Evolutionary conservation across 2,329 filamentous ascomycete genomes (phyloP), one percentile per base, ranked within the genome.

Genomic region (Alternaria metachromatica): DNA sequence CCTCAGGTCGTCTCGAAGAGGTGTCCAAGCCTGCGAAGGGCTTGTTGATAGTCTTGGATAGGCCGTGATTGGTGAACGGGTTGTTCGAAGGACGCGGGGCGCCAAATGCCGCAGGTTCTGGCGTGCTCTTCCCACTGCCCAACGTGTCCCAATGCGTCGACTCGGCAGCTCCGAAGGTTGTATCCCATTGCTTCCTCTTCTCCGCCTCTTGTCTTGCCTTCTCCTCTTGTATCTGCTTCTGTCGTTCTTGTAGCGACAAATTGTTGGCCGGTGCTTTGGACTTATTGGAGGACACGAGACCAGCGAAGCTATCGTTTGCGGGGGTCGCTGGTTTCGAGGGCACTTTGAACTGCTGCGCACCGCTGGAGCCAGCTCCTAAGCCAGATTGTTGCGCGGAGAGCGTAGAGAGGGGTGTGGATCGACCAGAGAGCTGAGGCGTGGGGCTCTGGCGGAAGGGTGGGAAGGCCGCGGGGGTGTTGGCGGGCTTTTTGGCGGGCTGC

Each of bases 191-290:
- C 72, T 86, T 90, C 72, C 86, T 87, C 75, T 88, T 87, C 76
- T 94, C 90, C 62, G 90, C 90, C 64, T 94, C 92, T 77, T 95
- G 92, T 63, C 87, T 88, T 66, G 88, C 87, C 79, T 93, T 92
- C 73, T 93, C 90, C 79, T 97, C 92, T 68, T 92, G 88, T 69
- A 97, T 81, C 65, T 88, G 91, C 73, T 83, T 86, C 78, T 91
- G 89, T 56, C 88, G 86, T 73, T 90, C 88, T 59, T 87, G 82
- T 9, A 91, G 82, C 2, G 88, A 88, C 15, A 97, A 84, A 67
- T 91, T 96, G 78, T 89, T 90, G 28, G 86, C 87, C 58, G 82
- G 69, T 77, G 89, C 90, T 55, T 86, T 82, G 28, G 86, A 80
- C 51, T 67, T 73, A 55, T 87, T 87, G 72, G 91, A 89, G 69